These are phyloP conservation scores for Amphirosellinia nigrospora DNA, from an alignment of 495 filamentous ascomycete species.

Conservation along the genomic window DNA sequence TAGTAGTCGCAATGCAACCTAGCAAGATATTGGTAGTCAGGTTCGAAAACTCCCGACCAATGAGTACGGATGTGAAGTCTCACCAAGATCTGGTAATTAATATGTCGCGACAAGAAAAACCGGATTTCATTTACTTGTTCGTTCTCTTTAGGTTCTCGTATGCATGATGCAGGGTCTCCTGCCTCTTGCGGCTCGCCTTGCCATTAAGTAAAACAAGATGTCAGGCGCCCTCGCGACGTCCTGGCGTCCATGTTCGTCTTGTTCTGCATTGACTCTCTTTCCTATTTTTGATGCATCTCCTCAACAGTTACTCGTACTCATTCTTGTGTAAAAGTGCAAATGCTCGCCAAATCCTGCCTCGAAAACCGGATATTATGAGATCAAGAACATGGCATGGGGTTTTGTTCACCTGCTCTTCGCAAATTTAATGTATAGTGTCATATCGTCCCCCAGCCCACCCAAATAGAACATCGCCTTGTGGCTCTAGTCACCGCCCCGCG, in stretches of 20 bases:
- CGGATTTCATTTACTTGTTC: slow-evolving; percentile 1
- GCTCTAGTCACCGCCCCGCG: slow-evolving; percentile 4
- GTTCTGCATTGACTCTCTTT: neutral
- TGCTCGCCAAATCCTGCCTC: neutral
- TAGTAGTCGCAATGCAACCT: neutral
- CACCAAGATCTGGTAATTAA: neutral
- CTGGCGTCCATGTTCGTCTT: neutral
- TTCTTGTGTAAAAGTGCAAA: neutral
- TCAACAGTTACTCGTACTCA: neutral
- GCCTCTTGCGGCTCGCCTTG: neutral
- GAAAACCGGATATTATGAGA: neutral
- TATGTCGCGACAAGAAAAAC: neutral
- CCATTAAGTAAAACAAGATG: neutral
- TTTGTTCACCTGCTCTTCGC: neutral
- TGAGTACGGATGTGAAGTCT: neutral
- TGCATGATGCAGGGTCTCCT: neutral
- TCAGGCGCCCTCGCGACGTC: neutral
- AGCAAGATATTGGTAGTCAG: neutral
- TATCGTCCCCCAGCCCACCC: neutral
- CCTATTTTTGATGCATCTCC: slow-evolving; percentile 1
- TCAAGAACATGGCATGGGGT: neutral
- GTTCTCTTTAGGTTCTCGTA: neutral
- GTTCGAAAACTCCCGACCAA: neutral
- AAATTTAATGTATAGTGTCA: neutral
- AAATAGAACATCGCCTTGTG: neutral